phyloP scores from a whole-genome alignment of 164 flowering plant species.

The Piper longum region DNA sequence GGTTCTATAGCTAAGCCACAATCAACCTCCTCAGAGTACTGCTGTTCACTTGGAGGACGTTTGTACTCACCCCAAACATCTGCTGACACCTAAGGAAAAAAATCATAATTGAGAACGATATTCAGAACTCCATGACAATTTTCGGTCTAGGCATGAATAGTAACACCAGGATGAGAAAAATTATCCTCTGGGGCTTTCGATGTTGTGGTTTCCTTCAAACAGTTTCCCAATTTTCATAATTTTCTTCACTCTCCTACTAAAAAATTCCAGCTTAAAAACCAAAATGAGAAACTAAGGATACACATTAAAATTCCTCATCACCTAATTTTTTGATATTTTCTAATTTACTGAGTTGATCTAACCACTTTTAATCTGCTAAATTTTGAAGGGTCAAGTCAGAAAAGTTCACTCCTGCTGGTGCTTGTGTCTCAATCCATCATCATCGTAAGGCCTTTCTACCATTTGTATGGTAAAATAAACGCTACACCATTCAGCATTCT shows the following conservation, averaged over 20 bases:
- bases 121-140: neutral
- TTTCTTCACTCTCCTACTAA: slow-evolving; percentile 24
- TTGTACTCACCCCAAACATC: slow-evolving; percentile 57
- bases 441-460: neutral
- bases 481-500: neutral
- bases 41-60: slow-evolving; percentile 57
- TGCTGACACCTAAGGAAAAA: slow-evolving; percentile 28
- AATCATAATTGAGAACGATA: neutral
- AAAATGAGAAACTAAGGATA: neutral
- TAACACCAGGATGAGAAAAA: neutral
- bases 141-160: neutral
- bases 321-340: no score
- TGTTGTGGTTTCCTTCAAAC: slow-evolving; percentile 41
- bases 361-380: no score
- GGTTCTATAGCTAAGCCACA: slow-evolving; percentile 28
- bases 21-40: slow-evolving; percentile 48
- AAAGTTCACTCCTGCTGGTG: no score
- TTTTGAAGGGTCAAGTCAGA: no score
- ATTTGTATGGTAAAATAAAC: neutral
- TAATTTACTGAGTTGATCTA: no score
- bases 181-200: slow-evolving; percentile 42
- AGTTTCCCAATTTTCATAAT: slow-evolving; percentile 45
- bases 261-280: neutral
- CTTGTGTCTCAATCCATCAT: no score
- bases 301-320: no score